These are phyloP conservation scores for Pseudotulostoma volvatum DNA, from an alignment of 495 filamentous ascomycete species.

Conservation along the genomic window DNA sequence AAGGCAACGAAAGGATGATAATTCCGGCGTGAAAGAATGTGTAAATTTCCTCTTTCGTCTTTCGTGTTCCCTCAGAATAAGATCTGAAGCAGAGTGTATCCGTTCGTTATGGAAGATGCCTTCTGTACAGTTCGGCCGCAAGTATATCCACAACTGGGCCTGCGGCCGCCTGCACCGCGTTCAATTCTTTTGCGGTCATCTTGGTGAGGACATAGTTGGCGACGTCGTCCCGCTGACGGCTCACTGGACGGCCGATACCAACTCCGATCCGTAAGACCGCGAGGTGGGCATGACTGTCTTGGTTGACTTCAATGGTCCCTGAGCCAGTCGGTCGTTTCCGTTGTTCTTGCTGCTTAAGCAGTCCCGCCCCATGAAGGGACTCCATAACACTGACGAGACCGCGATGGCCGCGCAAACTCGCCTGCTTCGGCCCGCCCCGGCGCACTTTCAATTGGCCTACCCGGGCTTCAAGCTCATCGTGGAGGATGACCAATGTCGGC, in stretches of 20 bases:
- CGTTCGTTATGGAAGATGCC: no score
- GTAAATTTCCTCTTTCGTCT: no score
- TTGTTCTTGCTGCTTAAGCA: conserved; percentile 8
- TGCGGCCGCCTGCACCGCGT: conserved; percentile 32
- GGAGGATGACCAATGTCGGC: conserved; percentile 50
- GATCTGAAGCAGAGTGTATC: no score
- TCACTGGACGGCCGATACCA: conserved; percentile 55
- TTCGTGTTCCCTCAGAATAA: no score
- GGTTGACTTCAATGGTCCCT: no score
- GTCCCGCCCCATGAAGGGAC: conserved; percentile 23
- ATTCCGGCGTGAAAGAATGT: no score
- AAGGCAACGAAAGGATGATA: no score
- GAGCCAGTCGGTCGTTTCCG: conserved; percentile 1
- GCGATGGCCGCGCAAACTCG: conserved; percentile 55
- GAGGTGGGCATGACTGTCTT: conserved; percentile 6
- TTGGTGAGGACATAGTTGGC: conserved; percentile 51
- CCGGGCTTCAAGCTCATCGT: conserved; percentile 66
- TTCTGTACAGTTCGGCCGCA: conserved; percentile 24
- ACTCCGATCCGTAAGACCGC: conserved; percentile 42
- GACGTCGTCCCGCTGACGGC: conserved; percentile 38
- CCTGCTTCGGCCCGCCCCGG: conserved; percentile 32
- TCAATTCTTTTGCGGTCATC: conserved; percentile 36
- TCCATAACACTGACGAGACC: conserved; percentile 53
- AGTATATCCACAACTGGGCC: conserved; percentile 35
- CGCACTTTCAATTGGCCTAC: conserved; percentile 49